Conservation (phyloP, 495 filamentous ascomycete species). For the Poronia punctata region DNA sequence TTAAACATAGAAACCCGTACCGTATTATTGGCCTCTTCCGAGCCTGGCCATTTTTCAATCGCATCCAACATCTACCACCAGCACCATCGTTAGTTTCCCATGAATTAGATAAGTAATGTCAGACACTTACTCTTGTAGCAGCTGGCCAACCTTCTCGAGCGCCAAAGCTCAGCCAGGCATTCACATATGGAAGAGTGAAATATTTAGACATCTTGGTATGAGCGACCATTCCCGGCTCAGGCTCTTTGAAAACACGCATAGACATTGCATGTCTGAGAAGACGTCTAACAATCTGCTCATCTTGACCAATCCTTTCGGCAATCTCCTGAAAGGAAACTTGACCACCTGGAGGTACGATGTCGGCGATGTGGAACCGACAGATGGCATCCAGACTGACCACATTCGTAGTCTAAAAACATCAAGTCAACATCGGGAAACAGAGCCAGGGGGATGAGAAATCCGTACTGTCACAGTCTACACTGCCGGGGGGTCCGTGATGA, state of each 20-base stretch:
- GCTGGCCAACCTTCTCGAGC: slow-evolving; percentile 9
- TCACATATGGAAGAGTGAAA: slow-evolving; percentile 7
- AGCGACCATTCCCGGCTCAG: slow-evolving; percentile 21
- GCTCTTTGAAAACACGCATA: slow-evolving; percentile 41
- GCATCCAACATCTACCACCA: slow-evolving; percentile 14
- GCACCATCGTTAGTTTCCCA: slow-evolving; percentile 1
- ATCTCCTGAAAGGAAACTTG: slow-evolving; percentile 21
- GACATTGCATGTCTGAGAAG: slow-evolving; percentile 43
- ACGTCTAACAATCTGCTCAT: slow-evolving; percentile 22
- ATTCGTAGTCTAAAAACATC: slow-evolving; percentile 7
- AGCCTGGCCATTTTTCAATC: slow-evolving; percentile 15
- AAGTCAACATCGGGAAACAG: background rate
- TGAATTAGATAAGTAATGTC: background rate
- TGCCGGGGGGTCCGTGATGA: no score
- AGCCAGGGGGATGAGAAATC: slow-evolving; percentile 3
- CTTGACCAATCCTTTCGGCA: slow-evolving; percentile 13
- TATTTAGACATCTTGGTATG: slow-evolving; percentile 21
- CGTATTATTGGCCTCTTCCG: slow-evolving; percentile 25
- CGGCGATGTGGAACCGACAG: slow-evolving; percentile 10
- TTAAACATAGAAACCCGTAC: slow-evolving; percentile 6
- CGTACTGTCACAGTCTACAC: no score
- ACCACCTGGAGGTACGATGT: slow-evolving; percentile 17
- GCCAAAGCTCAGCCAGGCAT: slow-evolving; percentile 2
- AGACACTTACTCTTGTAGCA: slow-evolving; percentile 6
- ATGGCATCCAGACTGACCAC: slow-evolving; percentile 8